A percentile compares a stretch with the other conserved stretches of the same genome.
phyloP scores from a whole-genome alignment of 257 asterid species.

The Scutellaria baicalensis region DNA sequence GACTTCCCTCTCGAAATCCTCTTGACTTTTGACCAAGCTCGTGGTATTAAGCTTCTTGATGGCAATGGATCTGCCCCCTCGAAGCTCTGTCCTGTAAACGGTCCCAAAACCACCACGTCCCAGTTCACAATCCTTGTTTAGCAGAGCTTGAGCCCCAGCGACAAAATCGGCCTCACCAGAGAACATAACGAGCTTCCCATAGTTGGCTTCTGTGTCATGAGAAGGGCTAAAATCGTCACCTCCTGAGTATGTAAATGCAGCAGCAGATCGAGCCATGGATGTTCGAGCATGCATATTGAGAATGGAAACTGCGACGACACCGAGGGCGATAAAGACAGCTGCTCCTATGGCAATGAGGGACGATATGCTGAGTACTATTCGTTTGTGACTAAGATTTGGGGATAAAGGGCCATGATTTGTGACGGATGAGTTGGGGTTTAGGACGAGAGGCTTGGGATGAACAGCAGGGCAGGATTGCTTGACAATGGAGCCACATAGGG shows the following conservation, averaged over 20 bases:
- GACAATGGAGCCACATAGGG: slow-evolving; percentile 73
- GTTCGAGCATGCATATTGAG: slow-evolving; percentile 64
- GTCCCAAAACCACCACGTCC: slow-evolving; percentile 92
- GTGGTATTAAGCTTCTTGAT: slow-evolving; percentile 78
- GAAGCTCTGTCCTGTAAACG: slow-evolving; percentile 52
- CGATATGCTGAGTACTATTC: slow-evolving; percentile 66
- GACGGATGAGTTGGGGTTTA: slow-evolving; percentile 70
- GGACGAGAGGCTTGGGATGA: slow-evolving; percentile 80
- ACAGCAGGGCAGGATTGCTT: slow-evolving; percentile 74
- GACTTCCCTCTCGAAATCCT: slow-evolving; percentile 73
- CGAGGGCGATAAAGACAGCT: slow-evolving; percentile 74
- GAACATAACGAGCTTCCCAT: slow-evolving; percentile 86
- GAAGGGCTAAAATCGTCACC: slow-evolving; percentile 68
- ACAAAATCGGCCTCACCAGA: slow-evolving; percentile 71
- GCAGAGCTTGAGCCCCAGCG: slow-evolving; percentile 62
- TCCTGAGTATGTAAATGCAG: slow-evolving; percentile 46
- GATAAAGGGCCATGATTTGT: slow-evolving; percentile 39
- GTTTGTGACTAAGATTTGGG: slow-evolving; percentile 41
- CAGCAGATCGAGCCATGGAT: slow-evolving; percentile 42
- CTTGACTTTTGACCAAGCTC: slow-evolving; percentile 64
- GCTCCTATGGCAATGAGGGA: slow-evolving; percentile 85
- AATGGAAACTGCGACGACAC: slow-evolving; percentile 63
- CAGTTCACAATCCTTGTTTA: slow-evolving; percentile 65
- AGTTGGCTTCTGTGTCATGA: slow-evolving; percentile 56
- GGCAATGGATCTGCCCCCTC: slow-evolving; percentile 55